phyloP scores from a whole-genome alignment of 2,329 filamentous ascomycete genomes.

The Blastomyces percursus region DNA sequence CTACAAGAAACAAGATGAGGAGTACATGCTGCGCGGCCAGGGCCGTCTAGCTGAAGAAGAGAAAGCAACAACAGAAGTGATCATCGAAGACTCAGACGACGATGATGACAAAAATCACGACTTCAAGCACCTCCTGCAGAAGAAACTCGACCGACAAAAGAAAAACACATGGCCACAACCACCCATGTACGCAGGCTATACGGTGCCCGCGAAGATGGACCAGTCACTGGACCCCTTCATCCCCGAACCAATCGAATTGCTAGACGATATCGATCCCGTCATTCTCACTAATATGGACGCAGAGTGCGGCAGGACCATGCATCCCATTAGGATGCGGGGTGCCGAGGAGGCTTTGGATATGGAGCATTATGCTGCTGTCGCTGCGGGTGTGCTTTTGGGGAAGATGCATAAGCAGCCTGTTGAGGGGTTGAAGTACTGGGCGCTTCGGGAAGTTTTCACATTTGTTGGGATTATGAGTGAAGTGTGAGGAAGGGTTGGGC shows the following conservation, averaged over 20 bases:
- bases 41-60: background rate
- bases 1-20: background rate
- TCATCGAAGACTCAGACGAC: slow-evolving; percentile 7
- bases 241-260: background rate
- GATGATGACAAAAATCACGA: slow-evolving; percentile 18
- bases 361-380: background rate
- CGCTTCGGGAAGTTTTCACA: background rate
- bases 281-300: background rate
- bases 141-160: background rate
- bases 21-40: background rate
- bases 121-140: no score
- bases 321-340: background rate
- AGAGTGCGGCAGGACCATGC: background rate
- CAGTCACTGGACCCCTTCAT: slow-evolving; percentile 20
- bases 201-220: background rate
- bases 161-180: background rate
- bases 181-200: background rate
- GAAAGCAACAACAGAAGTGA: slow-evolving; percentile 4
- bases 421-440: background rate
- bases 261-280: background rate
- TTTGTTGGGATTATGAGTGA: background rate
- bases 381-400: background rate
- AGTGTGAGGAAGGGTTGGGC: background rate
- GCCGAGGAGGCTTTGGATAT: background rate
- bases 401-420: background rate